A percentile compares a stretch with the other conserved stretches of the same genome.
phyloP scores from a whole-genome alignment of 768 basidiomycete genomes.

The Strobilomyces confusus region DNA sequence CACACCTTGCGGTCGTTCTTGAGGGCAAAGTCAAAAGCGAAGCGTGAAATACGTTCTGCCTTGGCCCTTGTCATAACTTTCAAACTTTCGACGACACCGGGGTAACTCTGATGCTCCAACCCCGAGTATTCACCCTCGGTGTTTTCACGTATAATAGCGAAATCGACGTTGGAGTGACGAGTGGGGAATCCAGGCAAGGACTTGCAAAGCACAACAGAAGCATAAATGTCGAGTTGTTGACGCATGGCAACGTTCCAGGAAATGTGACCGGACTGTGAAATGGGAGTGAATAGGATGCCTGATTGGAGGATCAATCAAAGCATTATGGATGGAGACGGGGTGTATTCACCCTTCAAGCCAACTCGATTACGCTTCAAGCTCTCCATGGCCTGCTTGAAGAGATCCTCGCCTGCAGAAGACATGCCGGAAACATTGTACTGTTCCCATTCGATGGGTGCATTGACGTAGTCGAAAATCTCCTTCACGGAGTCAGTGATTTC shows the following conservation, averaged over 20 bases:
- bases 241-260: constrained; percentile 99
- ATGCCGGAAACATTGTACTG: constrained; percentile 97
- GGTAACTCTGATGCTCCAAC: constrained; percentile 95
- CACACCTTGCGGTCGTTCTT: constrained; percentile 96
- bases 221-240: constrained; percentile 98
- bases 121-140: constrained; percentile 99
- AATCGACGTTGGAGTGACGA: constrained; percentile 94
- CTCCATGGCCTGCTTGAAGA: constrained; percentile 98
- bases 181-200: constrained; percentile 95
- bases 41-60: constrained; percentile 93
- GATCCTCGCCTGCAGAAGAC: constrained; percentile 88
- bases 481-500: constrained; percentile 99
- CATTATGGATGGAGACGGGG: not conserved
- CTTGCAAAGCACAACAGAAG: constrained; percentile 97
- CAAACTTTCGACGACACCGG: constrained; percentile 96
- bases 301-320: constrained; percentile 6
- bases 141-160: constrained; percentile 99
- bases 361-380: constrained; percentile 96
- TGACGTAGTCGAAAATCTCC: constrained; percentile 96
- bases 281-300: constrained; percentile 99
- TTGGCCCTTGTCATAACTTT: constrained; percentile 96
- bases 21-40: constrained; percentile 97
- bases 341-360: constrained; percentile 81
- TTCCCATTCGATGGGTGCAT: constrained; percentile 99
- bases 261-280: constrained; percentile 93